Conservation (phyloP, 2,329 filamentous ascomycete genomes). For the Xylariales sp. region DNA sequence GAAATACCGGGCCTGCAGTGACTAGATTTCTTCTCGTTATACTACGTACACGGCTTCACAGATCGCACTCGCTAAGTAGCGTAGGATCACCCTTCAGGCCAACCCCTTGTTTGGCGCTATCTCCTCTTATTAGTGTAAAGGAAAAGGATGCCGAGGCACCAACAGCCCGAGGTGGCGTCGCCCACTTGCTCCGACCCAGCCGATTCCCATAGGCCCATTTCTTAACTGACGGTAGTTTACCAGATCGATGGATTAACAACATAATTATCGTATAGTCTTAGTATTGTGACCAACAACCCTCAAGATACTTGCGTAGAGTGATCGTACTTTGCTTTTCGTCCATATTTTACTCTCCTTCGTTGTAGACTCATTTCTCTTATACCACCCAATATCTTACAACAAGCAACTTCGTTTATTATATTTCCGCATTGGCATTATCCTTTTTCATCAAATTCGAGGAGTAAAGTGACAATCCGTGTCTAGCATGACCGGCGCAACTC, state of each 20-base stretch:
- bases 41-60: not conserved
- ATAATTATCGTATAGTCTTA: not conserved
- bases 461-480: not conserved
- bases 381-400: not conserved
- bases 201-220: not conserved
- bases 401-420: not conserved
- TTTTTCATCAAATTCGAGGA: not conserved
- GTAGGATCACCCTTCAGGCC: not conserved
- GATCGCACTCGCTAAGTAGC: not conserved
- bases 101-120: constrained; percentile 6
- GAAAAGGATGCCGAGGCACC: constrained; percentile 29
- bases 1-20: not conserved
- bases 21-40: not conserved
- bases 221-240: not conserved
- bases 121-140: constrained; percentile 6
- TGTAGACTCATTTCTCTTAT: not conserved
- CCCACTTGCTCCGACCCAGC: not conserved
- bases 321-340: not conserved
- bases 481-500: not conserved
- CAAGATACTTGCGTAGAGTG: not conserved
- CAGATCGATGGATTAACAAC: not conserved
- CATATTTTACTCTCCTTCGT: not conserved
- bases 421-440: not conserved
- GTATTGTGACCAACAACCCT: not conserved
- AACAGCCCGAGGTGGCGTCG: not conserved